These are phyloP conservation scores for Evernia prunastri DNA, from an alignment of 495 filamentous ascomycete genomes.

Conservation along the genomic window DNA sequence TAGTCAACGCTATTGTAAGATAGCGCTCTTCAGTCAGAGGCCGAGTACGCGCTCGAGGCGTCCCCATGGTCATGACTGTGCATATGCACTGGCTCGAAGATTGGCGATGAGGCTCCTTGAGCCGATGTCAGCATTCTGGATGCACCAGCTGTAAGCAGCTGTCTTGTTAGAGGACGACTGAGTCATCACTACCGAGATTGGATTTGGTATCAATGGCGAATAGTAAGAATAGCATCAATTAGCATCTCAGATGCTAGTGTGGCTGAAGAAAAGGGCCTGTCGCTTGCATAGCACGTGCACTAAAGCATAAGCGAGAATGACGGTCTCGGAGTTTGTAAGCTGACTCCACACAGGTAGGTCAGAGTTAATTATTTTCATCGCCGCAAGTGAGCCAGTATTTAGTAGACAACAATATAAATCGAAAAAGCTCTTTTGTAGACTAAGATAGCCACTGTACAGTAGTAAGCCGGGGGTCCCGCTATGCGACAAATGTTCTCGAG, in stretches of 20 bases:
- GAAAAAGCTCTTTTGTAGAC: background rate
- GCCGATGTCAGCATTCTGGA: background rate
- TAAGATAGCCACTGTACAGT: background rate
- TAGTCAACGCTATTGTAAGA: background rate
- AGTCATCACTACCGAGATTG: background rate
- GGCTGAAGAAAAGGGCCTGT: constrained; percentile 3
- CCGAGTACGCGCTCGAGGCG: constrained; percentile 6
- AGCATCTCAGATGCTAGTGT: background rate
- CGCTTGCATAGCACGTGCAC: background rate
- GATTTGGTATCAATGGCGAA: background rate
- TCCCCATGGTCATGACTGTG: background rate
- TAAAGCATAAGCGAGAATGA: constrained; percentile 6
- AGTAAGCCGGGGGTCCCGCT: background rate
- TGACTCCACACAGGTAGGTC: background rate
- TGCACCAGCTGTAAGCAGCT: constrained; percentile 1
- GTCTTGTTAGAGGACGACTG: background rate
- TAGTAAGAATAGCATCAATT: background rate
- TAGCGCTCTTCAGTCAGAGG: background rate
- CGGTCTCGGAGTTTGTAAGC: background rate
- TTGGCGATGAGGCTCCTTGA: background rate
- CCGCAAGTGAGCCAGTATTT: background rate
- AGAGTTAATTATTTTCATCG: background rate
- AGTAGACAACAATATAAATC: background rate
- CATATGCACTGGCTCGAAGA: background rate
- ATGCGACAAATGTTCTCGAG: background rate